A percentile compares a stretch with the other conserved stretches of the same genome.
These are phyloP conservation scores for Spathaspora hagerdaliae DNA, from an alignment of 805 yeast genomes.

Conservation along the genomic window DNA sequence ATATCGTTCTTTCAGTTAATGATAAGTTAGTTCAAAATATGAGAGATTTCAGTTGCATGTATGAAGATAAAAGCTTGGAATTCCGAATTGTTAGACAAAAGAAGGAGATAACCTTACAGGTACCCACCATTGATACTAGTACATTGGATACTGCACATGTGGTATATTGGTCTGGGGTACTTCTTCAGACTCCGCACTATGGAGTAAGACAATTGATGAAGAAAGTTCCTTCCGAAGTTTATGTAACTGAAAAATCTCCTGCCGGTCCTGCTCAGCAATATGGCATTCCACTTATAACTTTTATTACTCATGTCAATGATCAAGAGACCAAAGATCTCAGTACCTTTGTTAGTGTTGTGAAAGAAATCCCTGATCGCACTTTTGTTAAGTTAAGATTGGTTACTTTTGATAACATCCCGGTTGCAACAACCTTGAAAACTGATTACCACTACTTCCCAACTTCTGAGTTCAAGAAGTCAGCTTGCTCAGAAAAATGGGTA, in stretches of 20 bases:
- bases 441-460: constrained; percentile 88
- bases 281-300: constrained; percentile 72
- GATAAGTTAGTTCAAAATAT: constrained; percentile 61
- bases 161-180: constrained; percentile 79
- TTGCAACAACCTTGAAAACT: constrained; percentile 80
- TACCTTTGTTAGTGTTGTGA: constrained; percentile 63
- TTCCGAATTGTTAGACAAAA: constrained; percentile 74
- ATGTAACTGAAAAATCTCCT: constrained; percentile 65
- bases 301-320: constrained; percentile 87
- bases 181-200: constrained; percentile 86
- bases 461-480: constrained; percentile 51
- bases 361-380: constrained; percentile 68
- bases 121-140: constrained; percentile 60
- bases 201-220: constrained; percentile 84
- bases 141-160: constrained; percentile 60
- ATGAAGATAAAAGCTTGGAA: constrained; percentile 37
- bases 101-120: constrained; percentile 54
- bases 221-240: constrained; percentile 77
- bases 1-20: constrained; percentile 69
- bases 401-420: constrained; percentile 81
- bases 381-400: constrained; percentile 79
- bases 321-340: constrained; percentile 65
- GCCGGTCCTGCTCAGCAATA: constrained; percentile 89
- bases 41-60: constrained; percentile 58
- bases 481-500: constrained; percentile 41